Evolutionary conservation across 2,329 filamentous ascomycete species (phyloP).

Genomic region (Geosmithia morbida): DNA sequence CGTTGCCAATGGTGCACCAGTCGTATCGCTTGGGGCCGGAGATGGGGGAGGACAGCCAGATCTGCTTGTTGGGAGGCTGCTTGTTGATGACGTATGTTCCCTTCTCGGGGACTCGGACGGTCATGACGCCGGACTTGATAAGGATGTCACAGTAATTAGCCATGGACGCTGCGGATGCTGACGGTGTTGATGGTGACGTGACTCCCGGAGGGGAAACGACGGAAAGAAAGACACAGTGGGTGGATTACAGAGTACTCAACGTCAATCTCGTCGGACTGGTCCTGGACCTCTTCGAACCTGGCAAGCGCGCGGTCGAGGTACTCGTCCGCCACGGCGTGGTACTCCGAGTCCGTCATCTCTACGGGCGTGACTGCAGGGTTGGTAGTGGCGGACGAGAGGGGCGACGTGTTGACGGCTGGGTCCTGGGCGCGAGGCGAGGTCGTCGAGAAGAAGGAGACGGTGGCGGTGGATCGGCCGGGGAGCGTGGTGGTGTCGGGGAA

Average conservation of each 20-base stretch:
- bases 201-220: too few species aligned
- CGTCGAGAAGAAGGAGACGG: conserved; percentile 11
- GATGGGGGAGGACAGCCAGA: conserved; percentile 87
- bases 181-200: background rate
- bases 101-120: conserved; percentile 50
- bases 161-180: too few species aligned
- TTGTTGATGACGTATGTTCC: conserved; percentile 96
- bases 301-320: conserved; percentile 48
- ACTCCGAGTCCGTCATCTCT: conserved; percentile 54
- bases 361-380: conserved; percentile 26
- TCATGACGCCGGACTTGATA: conserved; percentile 68
- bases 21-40: conserved; percentile 92
- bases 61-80: conserved; percentile 92
- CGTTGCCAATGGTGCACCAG: conserved; percentile 63
- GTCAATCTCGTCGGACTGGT: conserved; percentile 62
- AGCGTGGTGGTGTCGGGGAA: background rate
- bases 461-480: too few species aligned
- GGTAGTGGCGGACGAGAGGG: conserved; percentile 34
- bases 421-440: conserved; percentile 10
- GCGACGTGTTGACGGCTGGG: conserved; percentile 33
- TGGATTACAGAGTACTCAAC: conserved; percentile 72
- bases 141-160: background rate
- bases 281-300: conserved; percentile 60
- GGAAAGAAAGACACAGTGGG: too few species aligned
- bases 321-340: conserved; percentile 62